These are phyloP conservation scores for Aureobasidium leucospermi DNA, from an alignment of 2,329 filamentous ascomycete genomes.

Conservation along the genomic window DNA sequence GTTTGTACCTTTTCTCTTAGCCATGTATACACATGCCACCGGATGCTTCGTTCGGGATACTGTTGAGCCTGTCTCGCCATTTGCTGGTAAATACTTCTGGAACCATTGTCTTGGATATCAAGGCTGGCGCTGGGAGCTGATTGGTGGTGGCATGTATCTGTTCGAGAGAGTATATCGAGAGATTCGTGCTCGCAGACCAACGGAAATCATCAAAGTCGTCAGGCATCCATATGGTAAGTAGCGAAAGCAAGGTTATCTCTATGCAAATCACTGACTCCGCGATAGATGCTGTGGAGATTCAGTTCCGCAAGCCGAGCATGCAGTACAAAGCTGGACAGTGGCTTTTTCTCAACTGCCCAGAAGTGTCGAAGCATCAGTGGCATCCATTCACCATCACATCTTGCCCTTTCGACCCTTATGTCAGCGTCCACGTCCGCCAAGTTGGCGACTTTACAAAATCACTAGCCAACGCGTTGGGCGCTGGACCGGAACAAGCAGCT, in stretches of 20 bases:
- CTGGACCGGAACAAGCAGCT: constrained; percentile 77
- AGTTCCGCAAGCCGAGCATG: constrained; percentile 94
- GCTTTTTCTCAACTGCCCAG: constrained; percentile 91
- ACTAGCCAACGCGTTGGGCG: constrained; percentile 94
- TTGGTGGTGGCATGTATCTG: constrained; percentile 78
- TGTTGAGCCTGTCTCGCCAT: constrained; percentile 64
- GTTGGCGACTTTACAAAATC: constrained; percentile 91
- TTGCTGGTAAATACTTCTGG: constrained; percentile 79
- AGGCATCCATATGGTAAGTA: constrained; percentile 82
- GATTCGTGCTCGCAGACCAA: constrained; percentile 72
- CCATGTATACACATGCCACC: constrained; percentile 89
- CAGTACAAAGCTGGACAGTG: constrained; percentile 97
- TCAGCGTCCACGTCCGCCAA: constrained; percentile 90
- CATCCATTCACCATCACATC: constrained; percentile 99
- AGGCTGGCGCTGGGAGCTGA: constrained; percentile 94
- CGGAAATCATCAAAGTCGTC: constrained; percentile 87
- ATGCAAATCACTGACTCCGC: constrained; percentile 5
- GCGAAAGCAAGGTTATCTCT: not conserved
- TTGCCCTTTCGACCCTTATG: constrained; percentile 89
- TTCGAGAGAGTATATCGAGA: constrained; percentile 86
- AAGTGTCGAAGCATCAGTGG: constrained; percentile 86
- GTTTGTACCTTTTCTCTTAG: constrained; percentile 93
- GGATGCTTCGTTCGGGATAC: constrained; percentile 94
- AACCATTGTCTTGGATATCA: constrained; percentile 88
- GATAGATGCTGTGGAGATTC: constrained; percentile 86